These are phyloP conservation scores for Schoenoplectus triqueter DNA, from an alignment of 202 grass and related monocot species.

Conservation along the genomic window DNA sequence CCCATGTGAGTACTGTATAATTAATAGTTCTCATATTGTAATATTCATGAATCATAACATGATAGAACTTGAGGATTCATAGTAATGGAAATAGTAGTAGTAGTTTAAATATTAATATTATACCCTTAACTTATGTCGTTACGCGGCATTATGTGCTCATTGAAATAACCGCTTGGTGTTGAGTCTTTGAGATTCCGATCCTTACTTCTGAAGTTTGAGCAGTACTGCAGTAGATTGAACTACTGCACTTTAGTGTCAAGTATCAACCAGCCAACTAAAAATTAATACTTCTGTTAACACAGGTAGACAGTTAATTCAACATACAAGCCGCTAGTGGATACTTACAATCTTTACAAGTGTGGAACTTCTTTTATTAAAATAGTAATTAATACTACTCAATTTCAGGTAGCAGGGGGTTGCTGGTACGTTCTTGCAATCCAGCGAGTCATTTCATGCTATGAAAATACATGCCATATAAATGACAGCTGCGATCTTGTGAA, in stretches of 20 bases:
- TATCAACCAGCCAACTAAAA: background rate
- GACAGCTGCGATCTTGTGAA: slow-evolving; percentile 67
- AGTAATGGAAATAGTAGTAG: background rate
- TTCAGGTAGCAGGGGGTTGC: slow-evolving; percentile 87
- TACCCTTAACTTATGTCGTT: background rate
- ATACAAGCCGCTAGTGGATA: background rate
- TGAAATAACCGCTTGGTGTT: background rate
- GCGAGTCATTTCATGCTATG: slow-evolving; percentile 76
- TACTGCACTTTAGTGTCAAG: background rate
- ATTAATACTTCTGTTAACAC: background rate
- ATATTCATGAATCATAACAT: background rate
- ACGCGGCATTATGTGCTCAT: background rate
- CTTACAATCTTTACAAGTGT: background rate
- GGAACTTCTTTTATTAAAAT: background rate
- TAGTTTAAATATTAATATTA: background rate
- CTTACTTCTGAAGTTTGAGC: slow-evolving; percentile 12
- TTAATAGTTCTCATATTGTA: background rate
- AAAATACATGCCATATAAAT: slow-evolving; percentile 62
- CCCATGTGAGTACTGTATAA: slow-evolving; percentile 73
- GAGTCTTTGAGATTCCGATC: background rate
- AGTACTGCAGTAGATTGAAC: background rate
- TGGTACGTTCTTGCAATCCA: slow-evolving; percentile 99
- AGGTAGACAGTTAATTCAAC: background rate
- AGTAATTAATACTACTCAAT: background rate
- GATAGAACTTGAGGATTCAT: background rate